Conservation (phyloP, 2,329 filamentous ascomycete genomes). For the Fusarium nematophilum region DNA sequence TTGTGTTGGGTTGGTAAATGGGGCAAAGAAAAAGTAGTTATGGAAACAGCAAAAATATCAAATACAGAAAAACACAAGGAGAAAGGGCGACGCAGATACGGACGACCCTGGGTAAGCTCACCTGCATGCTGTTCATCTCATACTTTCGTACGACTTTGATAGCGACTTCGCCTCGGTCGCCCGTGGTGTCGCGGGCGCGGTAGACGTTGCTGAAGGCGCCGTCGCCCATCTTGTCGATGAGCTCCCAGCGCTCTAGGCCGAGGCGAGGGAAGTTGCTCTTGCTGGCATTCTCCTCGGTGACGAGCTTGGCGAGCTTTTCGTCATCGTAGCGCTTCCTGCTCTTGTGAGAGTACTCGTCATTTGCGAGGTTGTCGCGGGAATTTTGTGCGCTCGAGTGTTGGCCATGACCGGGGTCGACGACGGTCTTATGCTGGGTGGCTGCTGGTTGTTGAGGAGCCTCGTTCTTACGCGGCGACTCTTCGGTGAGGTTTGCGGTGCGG, state of each 20-base stretch:
- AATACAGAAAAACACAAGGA: constrained; percentile 33
- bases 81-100: constrained; percentile 38
- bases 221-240: constrained; percentile 98
- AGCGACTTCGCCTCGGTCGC: constrained; percentile 82
- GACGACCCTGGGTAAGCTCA: constrained; percentile 66
- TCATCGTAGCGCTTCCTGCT: constrained; percentile 61
- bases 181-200: constrained; percentile 80
- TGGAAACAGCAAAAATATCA: constrained; percentile 12
- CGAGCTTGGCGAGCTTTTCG: constrained; percentile 82
- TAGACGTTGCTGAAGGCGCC: constrained; percentile 99
- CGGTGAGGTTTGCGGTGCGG: constrained; percentile 67
- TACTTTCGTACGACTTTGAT: constrained; percentile 99
- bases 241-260: constrained; percentile 72
- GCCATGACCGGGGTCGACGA: constrained; percentile 58
- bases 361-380: constrained; percentile 70
- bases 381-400: constrained; percentile 58
- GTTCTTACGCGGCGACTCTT: constrained; percentile 63
- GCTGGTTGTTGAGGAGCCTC: constrained; percentile 62
- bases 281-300: constrained; percentile 90
- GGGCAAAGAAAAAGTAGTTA: constrained; percentile 36
- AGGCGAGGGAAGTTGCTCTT: constrained; percentile 82
- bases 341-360: constrained; percentile 64
- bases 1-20: constrained; percentile 69
- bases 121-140: constrained; percentile 99
- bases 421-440: constrained; percentile 62